Evolutionary conservation across 345 rosid genomes (phyloP).

Genomic region (Brassica napus): DNA sequence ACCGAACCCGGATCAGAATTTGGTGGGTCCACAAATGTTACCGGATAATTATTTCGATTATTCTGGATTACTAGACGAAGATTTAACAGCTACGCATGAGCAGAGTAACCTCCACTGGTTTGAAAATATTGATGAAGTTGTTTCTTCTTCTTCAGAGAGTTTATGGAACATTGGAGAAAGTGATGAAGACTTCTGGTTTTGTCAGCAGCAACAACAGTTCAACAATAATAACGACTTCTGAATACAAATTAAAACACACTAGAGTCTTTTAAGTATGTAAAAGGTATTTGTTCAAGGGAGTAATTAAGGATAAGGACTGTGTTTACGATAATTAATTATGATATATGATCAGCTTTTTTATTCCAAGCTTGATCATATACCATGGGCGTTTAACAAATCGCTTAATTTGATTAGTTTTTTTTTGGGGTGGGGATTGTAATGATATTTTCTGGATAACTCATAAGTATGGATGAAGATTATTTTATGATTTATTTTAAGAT

Average conservation of each 20-base stretch:
- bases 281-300: constrained; percentile 34
- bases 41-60: constrained; percentile 47
- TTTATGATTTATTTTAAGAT: background rate
- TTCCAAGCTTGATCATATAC: constrained; percentile 32
- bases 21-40: constrained; percentile 46
- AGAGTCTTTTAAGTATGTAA: constrained; percentile 31
- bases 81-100: constrained; percentile 45
- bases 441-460: constrained; percentile 28
- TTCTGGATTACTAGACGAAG: constrained; percentile 42
- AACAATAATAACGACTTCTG: constrained; percentile 50
- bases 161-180: constrained; percentile 55
- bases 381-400: constrained; percentile 5
- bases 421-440: constrained; percentile 15
- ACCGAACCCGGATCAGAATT: constrained; percentile 46
- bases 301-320: constrained; percentile 25
- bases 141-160: constrained; percentile 51
- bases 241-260: constrained; percentile 20
- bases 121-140: constrained; percentile 46
- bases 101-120: constrained; percentile 50
- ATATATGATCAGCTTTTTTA: constrained; percentile 36
- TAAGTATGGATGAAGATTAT: constrained; percentile 1
- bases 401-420: constrained; percentile 31
- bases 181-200: constrained; percentile 64
- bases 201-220: constrained; percentile 64
- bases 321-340: constrained; percentile 17